Conservation (phyloP, 768 basidiomycete species). For the Xerocomellus chrysenteron region DNA sequence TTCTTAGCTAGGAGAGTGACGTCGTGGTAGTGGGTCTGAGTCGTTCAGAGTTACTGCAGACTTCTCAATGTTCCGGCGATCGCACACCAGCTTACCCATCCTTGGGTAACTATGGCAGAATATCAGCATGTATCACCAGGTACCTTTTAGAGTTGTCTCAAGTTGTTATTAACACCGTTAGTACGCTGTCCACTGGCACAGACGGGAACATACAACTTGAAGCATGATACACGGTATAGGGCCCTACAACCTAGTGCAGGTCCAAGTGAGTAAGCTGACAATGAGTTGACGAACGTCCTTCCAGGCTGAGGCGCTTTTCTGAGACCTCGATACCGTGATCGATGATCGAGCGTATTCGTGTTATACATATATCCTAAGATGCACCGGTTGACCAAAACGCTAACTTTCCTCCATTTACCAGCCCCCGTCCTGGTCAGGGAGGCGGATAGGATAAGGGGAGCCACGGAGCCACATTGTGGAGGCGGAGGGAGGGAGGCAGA, state of each 20-base stretch:
- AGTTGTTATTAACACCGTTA: no score
- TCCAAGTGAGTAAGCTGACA: background rate
- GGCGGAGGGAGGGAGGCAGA: constrained; percentile 11
- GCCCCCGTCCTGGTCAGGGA: background rate
- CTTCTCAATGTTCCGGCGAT: background rate
- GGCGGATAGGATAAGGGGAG: no score
- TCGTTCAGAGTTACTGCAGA: background rate
- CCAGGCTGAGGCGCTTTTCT: background rate
- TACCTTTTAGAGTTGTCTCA: background rate
- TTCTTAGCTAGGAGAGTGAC: background rate
- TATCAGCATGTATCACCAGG: background rate
- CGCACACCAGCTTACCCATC: background rate
- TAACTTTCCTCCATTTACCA: background rate
- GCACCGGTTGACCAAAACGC: background rate
- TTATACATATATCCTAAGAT: background rate
- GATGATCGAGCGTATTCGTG: background rate
- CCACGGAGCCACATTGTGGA: no score
- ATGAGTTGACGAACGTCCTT: background rate
- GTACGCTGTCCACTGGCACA: background rate
- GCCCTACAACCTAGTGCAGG: no score
- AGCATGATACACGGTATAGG: background rate
- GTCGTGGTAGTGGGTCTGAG: no score
- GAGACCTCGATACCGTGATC: background rate
- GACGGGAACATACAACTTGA: background rate
- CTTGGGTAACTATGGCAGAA: background rate